Conservation (phyloP, 352 stramenopile genomes). For the Globisporangium carolinianum region DNA sequence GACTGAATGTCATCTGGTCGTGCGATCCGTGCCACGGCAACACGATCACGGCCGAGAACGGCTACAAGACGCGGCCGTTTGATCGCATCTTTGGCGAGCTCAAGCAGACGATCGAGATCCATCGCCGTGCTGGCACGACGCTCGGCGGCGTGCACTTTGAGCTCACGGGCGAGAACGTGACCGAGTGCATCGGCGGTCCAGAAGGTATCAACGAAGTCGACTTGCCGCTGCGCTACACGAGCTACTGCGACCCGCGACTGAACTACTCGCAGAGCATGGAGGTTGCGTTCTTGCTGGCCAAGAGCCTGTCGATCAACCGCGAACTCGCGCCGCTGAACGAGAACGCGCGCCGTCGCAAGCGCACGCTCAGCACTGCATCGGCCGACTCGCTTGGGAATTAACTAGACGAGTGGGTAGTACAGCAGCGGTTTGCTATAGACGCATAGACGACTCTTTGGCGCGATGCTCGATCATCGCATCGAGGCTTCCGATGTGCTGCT, state of each 20-base stretch:
- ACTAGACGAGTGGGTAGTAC: too few species aligned
- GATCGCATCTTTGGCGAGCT: slow-evolving; percentile 96
- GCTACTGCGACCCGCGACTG: slow-evolving; percentile 96
- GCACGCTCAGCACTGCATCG: slow-evolving; percentile 21
- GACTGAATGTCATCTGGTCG: slow-evolving; percentile 95
- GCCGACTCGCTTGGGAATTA: not conserved
- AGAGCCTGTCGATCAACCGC: slow-evolving; percentile 73
- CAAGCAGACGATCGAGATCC: slow-evolving; percentile 96
- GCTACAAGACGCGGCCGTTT: slow-evolving; percentile 97
- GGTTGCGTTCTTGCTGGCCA: slow-evolving; percentile 96
- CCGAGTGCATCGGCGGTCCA: slow-evolving; percentile 96
- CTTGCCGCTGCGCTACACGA: slow-evolving; percentile 93
- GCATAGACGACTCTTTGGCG: too few species aligned
- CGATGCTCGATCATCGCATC: too few species aligned
- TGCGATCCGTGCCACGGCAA: slow-evolving; percentile 97
- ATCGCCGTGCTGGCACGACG: slow-evolving; percentile 91
- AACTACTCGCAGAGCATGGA: slow-evolving; percentile 98
- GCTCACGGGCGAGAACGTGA: slow-evolving; percentile 98
- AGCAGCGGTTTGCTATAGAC: too few species aligned
- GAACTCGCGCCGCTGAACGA: slow-evolving; percentile 61
- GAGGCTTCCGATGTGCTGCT: too few species aligned
- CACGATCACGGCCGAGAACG: slow-evolving; percentile 94
- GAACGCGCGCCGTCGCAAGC: slow-evolving; percentile 39
- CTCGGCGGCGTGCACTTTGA: slow-evolving; percentile 96
- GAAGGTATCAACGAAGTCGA: slow-evolving; percentile 92